Base-by-base conservation (phyloP, 2,329 filamentous ascomycete species). In the Cryphonectria nitschkei region DNA sequence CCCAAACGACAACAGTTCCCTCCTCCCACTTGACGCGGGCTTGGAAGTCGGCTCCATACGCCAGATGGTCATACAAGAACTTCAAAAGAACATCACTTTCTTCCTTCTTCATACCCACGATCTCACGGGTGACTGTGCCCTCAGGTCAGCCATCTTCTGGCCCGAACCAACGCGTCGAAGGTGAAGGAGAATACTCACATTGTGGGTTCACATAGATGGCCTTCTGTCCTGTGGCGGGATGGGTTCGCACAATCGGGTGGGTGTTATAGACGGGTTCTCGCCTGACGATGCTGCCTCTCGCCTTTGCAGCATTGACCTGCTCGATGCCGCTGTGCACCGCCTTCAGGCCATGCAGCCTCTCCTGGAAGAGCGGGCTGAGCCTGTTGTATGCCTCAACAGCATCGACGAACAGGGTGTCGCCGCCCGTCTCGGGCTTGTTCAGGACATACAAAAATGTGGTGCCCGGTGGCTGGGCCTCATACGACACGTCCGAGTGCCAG, bases 401-500 rank as follows among this genome's bases (percentile, higher is more conserved):
- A 78, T 97, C 92, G 62, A 86, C 89, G 76, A 97, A 97, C 3
- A 97, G 83, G 0, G 94, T 97, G 78, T 97, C 94, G 64, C 94
- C 95, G 50, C 94, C 94, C 0, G 89, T 90, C 54, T 88, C 85
- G 0, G 94, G 94, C 61, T 88, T 90, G 78, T 97, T 94, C n/a
- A 98, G 87, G 65, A 94, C 86, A 78, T 97, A 97, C 50, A 97
- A 81, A 81, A 97, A 97, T 0, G 95, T 97, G 0, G 94, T 97
- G 41, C 94, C 93, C 0, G 95, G 94, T 1, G 95, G 94, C 81
- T 98, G 94, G 75, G 88, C 84, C 83, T 97, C 95, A 78, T 97
- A 97, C 0, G 92, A 93, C 1, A 97, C 91, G 75, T 97, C 94
- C 0, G 90, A 93, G 82, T 97, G 94, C 94, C 94, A 97, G 9